Evolutionary conservation across 2,329 filamentous ascomycete genomes (phyloP).

Genomic region (Emericellopsis cladophorae): DNA sequence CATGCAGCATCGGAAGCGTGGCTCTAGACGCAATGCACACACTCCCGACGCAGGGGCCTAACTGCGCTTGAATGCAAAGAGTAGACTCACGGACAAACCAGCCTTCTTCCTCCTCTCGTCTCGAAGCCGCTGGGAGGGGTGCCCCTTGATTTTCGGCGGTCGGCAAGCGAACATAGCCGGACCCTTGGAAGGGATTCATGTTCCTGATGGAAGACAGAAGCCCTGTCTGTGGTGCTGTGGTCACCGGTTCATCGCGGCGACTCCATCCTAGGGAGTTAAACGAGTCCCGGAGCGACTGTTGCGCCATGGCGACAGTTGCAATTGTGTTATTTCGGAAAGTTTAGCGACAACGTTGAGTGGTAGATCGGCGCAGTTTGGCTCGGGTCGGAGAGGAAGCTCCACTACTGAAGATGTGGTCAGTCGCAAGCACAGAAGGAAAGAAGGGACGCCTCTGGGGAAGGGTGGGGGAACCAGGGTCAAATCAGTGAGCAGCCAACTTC

Average conservation of each 20-base stretch:
- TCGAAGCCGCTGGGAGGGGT: conserved; percentile 69
- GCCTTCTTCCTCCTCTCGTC: conserved; percentile 88
- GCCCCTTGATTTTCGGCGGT: conserved; percentile 73
- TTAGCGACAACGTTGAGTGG: not conserved
- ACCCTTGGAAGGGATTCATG: conserved; percentile 74
- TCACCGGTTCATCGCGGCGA: conserved; percentile 68
- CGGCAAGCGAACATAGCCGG: conserved; percentile 83
- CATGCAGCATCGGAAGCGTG: conserved; percentile 23
- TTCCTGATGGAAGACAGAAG: conserved; percentile 72
- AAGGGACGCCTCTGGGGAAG: not conserved
- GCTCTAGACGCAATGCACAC: conserved; percentile 29
- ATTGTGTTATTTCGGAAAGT: not conserved
- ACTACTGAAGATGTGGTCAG: conserved; percentile 1
- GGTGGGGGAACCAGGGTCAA: not conserved
- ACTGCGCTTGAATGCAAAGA: conserved; percentile 9
- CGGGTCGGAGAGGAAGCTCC: not conserved
- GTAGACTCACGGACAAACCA: conserved; percentile 82
- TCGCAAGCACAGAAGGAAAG: not conserved
- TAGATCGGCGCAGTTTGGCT: not conserved
- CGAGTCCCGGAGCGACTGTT: conserved; percentile 79
- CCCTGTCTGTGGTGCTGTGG: conserved; percentile 51
- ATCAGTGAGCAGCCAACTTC: not conserved
- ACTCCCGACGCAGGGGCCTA: conserved; percentile 25
- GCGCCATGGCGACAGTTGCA: conserved; percentile 50
- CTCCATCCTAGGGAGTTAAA: conserved; percentile 95